Percentiles rank a stretch among this genome's conserved stretches.
These are phyloP conservation scores for Scedosporium apiospermum DNA, from an alignment of 2,329 filamentous ascomycete genomes.

Conservation along the genomic window DNA sequence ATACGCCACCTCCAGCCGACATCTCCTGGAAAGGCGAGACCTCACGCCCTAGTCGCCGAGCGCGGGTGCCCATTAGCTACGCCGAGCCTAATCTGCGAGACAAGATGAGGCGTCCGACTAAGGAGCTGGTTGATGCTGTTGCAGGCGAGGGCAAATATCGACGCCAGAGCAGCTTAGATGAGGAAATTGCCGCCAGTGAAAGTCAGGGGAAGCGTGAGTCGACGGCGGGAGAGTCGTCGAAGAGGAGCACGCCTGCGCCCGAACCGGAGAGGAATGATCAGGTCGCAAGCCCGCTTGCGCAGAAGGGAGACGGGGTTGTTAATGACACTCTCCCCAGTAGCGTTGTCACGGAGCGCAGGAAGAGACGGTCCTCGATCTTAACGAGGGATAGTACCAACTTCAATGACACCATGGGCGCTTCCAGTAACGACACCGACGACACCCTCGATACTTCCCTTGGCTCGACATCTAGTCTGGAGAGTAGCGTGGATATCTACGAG, in stretches of 20 bases:
- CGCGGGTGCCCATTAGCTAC: conserved; percentile 63
- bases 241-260: conserved; percentile 15
- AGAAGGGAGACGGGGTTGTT: conserved; percentile 21
- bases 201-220: conserved; percentile 24
- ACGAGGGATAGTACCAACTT: background rate
- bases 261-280: conserved; percentile 10
- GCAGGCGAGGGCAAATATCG: conserved; percentile 49
- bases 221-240: conserved; percentile 19
- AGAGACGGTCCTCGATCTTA: conserved; percentile 24
- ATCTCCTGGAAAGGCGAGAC: conserved; percentile 46
- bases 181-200: conserved; percentile 15
- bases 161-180: conserved; percentile 27
- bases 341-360: conserved; percentile 29
- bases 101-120: conserved; percentile 76
- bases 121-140: conserved; percentile 67
- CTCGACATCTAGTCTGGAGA: background rate
- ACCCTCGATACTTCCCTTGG: background rate
- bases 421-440: background rate
- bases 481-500: conserved; percentile 40
- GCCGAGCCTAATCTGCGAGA: conserved; percentile 71
- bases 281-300: conserved; percentile 30
- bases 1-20: conserved; percentile 52
- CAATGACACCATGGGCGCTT: background rate
- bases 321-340: conserved; percentile 20
- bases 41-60: conserved; percentile 56